phyloP scores from a whole-genome alignment of 352 stramenopile genomes.

The Phytophthora tentaculata region DNA sequence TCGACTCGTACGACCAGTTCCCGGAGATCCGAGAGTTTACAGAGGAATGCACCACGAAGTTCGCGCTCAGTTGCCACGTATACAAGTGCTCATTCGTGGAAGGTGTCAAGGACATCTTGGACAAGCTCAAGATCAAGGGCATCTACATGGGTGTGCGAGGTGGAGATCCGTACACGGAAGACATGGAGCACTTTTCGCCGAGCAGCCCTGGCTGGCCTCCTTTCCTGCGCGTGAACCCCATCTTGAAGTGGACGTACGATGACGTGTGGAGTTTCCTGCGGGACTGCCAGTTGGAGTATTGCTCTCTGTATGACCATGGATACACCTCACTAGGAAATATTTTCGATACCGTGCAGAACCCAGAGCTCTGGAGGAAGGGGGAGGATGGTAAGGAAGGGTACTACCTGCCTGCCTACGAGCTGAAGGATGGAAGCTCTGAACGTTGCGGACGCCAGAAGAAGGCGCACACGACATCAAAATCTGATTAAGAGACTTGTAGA shows the following conservation, averaged over 20 bases:
- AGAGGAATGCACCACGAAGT: conserved; percentile 64
- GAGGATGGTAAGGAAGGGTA: conserved; percentile 57
- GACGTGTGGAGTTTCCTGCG: conserved; percentile 95
- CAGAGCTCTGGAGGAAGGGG: conserved; percentile 82
- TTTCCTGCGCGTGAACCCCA: conserved; percentile 98
- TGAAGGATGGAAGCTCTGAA: conserved; percentile 74
- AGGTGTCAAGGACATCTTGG: conserved; percentile 92
- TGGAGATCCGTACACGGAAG: conserved; percentile 93
- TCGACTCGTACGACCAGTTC: conserved; percentile 96
- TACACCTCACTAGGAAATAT: conserved; percentile 95
- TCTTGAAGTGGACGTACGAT: conserved; percentile 96
- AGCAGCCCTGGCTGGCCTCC: conserved; percentile 93
- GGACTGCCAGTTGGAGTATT: conserved; percentile 89
- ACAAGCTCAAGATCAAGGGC: conserved; percentile 86
- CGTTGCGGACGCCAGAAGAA: conserved; percentile 82
- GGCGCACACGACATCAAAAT: conserved; percentile 73
- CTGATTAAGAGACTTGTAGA: conserved; percentile 26
- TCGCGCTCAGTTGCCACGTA: conserved; percentile 68
- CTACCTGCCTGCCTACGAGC: conserved; percentile 76
- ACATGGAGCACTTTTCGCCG: conserved; percentile 86
- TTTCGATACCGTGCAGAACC: conserved; percentile 95
- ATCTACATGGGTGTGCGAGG: conserved; percentile 91
- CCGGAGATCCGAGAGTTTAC: conserved; percentile 92
- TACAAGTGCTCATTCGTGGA: conserved; percentile 93
- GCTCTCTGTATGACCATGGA: conserved; percentile 91